Evolutionary conservation across 345 rosid species (phyloP), one percentile per base, ranked within the genome.

Genomic region (Brassica carinata): DNA sequence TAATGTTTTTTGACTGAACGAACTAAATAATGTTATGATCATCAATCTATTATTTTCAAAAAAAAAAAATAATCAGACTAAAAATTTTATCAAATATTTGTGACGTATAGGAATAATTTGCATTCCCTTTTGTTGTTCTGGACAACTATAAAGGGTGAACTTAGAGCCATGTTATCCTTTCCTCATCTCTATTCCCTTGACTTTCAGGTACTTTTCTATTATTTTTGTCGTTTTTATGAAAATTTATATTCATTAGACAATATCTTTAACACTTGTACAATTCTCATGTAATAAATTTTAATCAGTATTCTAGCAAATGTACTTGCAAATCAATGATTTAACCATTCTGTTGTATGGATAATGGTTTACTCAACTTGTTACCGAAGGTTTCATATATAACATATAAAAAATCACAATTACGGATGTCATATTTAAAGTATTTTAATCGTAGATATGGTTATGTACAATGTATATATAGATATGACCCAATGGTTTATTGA

Each of bases 61-160:
- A 7, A 2, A n/a, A n/a, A 8, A 36, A 23, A 23, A 23, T 23
- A 36, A 58, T 18, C 31, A 10, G 11, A 34, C 5, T 71, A 33
- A 34, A 29, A 29, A 27, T 40, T 5, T 30, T 33, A 10, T 64
- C 19, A 23, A 51, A 51, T 18, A 51, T 70, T 7, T 30, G 8
- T 19, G 14, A 75, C 4, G 2, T 55, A 8, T 64, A 75, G 79
- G 79, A 57, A 36, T 76, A 26, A 76, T 67, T 67, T 76, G 79
- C 73, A 67, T 8, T 0, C 79, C 79, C 0, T 53, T 67, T 67
- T 76, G 58, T 26, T 76, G 92, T 53, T 91, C 36, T 90, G 92
- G 96, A 87, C 91, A 38, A 82, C 73, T 76, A 8, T 86, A 27
- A 86, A 79, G 71, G 94, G 96, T 9, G 96, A 91, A 74, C 69